Evolutionary conservation across 2,329 filamentous ascomycete genomes (phyloP), one percentile per base, ranked within the genome.

Genomic region (Scopulariopsis brevicaulis): DNA sequence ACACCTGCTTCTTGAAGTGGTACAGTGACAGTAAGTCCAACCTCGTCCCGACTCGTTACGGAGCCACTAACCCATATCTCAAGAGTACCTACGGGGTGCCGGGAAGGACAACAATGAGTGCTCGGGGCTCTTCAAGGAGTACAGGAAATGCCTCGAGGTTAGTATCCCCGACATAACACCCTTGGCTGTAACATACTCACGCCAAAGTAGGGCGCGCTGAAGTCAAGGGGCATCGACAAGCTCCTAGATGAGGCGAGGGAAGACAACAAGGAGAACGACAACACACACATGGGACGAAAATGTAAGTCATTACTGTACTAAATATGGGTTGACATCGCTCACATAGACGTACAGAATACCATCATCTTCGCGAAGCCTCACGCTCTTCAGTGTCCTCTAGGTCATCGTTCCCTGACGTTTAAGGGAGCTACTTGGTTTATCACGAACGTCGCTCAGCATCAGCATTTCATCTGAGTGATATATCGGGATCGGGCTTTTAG

Each of bases 1-100:
- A 99, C 71, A 92, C 87, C 56, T 99, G 94, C 75, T 99, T 99
- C 70, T 77, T 99, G 63, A 97, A 96, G 74, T 99, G 94, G 94
- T 99, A 99, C 72, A 96, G 92, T 69, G 94, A 99, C 74, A 97
- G 94, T 96, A 86, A 35, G 52, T 58, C 4, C 43, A 20, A n/a
- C 35, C 14, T 20, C 7, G 15, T 25, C 25, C 24, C n/a, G 14
- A 22, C 18, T n/a, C 15, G 7, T n/a, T n/a, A n/a, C 40, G n/a
- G n/a, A n/a, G 40, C 40, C 40, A n/a, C 40, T 46, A n/a, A 46
- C 18, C 4, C 14, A 3, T 46, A 46, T 18, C 56, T 20, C 37
- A 12, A 94, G 94, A 96, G 73, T 99, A 96, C 68, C 83, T 99
- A 22, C 83, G 91, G 64, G 92, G 92, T 20, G 86, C 86, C 60